Evolutionary conservation across 306 rosid genomes (phyloP).

Genomic region (cucumber (Cucumis sativus)): DNA sequence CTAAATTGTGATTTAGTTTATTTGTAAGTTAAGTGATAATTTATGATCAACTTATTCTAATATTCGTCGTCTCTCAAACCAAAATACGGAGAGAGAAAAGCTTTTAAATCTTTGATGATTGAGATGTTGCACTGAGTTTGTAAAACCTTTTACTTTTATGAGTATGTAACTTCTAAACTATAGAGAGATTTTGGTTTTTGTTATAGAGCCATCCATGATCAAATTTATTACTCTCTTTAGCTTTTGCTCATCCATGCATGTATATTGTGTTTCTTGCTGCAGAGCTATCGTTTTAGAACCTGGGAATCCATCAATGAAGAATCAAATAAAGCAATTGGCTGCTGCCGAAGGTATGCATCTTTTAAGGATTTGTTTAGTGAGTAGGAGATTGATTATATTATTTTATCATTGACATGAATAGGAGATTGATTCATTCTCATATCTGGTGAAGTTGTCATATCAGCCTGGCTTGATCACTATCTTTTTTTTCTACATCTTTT

Average conservation of each 20-base stretch:
- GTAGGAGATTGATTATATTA: not conserved
- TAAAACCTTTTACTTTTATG: not conserved
- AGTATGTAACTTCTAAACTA: not conserved
- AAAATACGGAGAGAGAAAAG: not conserved
- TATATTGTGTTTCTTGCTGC: constrained; percentile 21
- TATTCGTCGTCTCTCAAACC: not conserved
- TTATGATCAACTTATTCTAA: not conserved
- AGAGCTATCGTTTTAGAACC: constrained; percentile 87
- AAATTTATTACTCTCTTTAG: not conserved
- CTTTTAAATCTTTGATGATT: not conserved
- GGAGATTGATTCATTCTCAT: not conserved
- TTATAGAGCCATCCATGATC: not conserved
- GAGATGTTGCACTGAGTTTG: not conserved
- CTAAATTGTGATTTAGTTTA: not conserved
- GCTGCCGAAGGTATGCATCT: constrained; percentile 59
- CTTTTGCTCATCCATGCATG: not conserved
- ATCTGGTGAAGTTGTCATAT: not conserved
- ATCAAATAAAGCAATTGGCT: constrained; percentile 48
- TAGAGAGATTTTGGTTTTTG: not conserved
- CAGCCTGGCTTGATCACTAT: not conserved
- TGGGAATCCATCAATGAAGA: constrained; percentile 67
- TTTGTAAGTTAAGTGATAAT: not conserved
- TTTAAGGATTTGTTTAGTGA: not conserved
- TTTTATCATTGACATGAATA: not conserved
- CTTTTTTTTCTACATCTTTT: not conserved